Evolutionary conservation across 2,329 filamentous ascomycete genomes (phyloP), one percentile per base, ranked within the genome.

Genomic region (Hypomyces rosellus): DNA sequence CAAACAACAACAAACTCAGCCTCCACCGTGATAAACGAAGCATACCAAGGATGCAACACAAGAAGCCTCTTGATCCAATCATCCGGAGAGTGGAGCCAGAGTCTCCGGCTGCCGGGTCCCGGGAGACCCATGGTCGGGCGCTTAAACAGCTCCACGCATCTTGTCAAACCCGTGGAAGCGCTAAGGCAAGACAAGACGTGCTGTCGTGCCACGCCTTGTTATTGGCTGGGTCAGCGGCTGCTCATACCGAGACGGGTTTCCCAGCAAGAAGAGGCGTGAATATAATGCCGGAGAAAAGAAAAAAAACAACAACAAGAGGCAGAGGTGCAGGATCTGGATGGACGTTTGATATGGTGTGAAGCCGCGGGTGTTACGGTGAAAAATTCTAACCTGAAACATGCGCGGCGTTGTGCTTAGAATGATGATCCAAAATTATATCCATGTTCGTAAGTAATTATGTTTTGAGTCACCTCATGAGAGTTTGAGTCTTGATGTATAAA

Each of bases 201-300:
- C 46, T 30, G 43, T 37, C 36, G 41, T 30, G 20, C 13, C 30
- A 16, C 49, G 52, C 46, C n/a, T 40, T n/a, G 39, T 49, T 41
- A 62, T 64, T 63, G 62, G 60, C 49, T 49, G 49, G 14, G 37
- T 18, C 16, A 55, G 59, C 58, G 59, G 39, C 56, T 60, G 56
- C 50, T 52, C 54, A 55, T 50, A 57, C 57, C n/a, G 25, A 34
- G 46, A 38, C 5, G 36, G 36, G 9, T 3, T 5, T 30, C 25
- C 9, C 8, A 6, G 25, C 9, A 30, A 11, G 7, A 25, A 25
- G 25, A 30, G 25, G 25, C 6, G 25, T 30, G 25, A 8, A 11
- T 8, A 30, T 30, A 5, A 30, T 30, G 8, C 25, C 25, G 25
- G 25, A n/a, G n/a, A n/a, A n/a, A 30, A 30, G 6, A 30, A 30